phyloP scores from a whole-genome alignment of 1,284 basidiomycete genomes.

The Tilletiaria anomala region DNA sequence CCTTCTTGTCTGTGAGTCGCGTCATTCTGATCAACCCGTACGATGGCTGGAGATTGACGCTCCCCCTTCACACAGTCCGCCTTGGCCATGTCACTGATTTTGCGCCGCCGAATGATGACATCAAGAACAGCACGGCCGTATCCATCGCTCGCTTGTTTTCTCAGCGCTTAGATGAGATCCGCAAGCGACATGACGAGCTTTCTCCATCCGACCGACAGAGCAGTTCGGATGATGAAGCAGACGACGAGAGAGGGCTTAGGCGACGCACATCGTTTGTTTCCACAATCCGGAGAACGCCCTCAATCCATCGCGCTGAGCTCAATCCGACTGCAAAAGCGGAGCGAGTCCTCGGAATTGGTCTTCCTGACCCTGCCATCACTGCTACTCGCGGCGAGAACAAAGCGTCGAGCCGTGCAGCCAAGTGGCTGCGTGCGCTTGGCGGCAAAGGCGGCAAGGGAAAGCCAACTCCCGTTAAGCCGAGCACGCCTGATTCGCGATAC shows the following conservation, averaged over 20 bases:
- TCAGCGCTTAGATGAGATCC: slow-evolving; percentile 22
- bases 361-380: slow-evolving; percentile 9
- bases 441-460: slow-evolving; percentile 8
- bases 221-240: slow-evolving; percentile 15
- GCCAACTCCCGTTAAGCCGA: too few species aligned
- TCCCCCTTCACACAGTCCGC: slow-evolving; percentile 7
- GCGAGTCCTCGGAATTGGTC: slow-evolving; percentile 23
- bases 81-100: slow-evolving; percentile 29
- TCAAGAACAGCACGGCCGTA: slow-evolving; percentile 16
- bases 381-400: slow-evolving; percentile 7
- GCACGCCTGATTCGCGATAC: too few species aligned
- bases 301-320: slow-evolving; percentile 9
- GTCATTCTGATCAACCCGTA: background rate
- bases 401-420: slow-evolving; percentile 28
- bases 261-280: slow-evolving; percentile 23
- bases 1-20: slow-evolving; percentile 22
- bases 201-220: slow-evolving; percentile 11
- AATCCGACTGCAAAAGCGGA: slow-evolving; percentile 25
- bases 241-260: slow-evolving; percentile 12
- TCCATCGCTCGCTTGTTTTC: slow-evolving; percentile 22
- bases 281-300: slow-evolving; percentile 27
- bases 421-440: slow-evolving; percentile 28
- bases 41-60: background rate
- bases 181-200: slow-evolving; percentile 22
- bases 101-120: slow-evolving; percentile 15